phyloP scores from a whole-genome alignment of 148 eudicot genomes.

The Amaranthus palmeri region DNA sequence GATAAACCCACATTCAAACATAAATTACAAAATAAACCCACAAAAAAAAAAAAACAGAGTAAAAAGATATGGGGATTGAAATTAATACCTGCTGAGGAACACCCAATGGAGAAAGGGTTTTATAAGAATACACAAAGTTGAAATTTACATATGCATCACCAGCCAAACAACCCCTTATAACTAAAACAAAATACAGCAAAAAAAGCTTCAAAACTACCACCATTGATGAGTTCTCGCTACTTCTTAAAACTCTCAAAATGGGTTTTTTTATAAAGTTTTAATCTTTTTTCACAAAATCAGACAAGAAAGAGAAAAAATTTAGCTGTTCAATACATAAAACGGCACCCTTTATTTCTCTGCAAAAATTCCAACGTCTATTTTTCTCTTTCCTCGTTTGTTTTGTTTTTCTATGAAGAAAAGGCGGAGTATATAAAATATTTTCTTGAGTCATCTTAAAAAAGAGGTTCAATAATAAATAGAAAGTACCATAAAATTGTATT shows the following conservation, averaged over 20 bases:
- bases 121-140: slow-evolving; percentile 27
- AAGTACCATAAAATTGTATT: no score
- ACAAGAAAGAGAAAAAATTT: background rate
- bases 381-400: background rate
- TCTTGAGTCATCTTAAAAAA: background rate
- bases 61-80: background rate
- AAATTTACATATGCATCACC: slow-evolving; percentile 41
- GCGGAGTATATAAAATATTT: background rate
- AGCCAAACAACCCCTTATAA: slow-evolving; percentile 32
- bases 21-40: background rate
- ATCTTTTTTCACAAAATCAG: no score
- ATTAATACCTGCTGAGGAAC: slow-evolving; percentile 33
- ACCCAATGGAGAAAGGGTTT: slow-evolving; percentile 38
- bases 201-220: background rate
- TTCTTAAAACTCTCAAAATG: background rate
- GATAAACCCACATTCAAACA: background rate
- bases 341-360: background rate
- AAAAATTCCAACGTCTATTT: slow-evolving; percentile 10
- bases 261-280: background rate
- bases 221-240: slow-evolving; percentile 6
- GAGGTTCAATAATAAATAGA: no score
- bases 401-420: no score
- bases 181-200: slow-evolving; percentile 16
- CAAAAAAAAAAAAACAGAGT: slow-evolving; percentile 8
- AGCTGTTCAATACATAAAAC: background rate